Evolutionary conservation across 805 yeast genomes (phyloP), one percentile per base, ranked within the genome.

Genomic region (Maudiozyma serrabonitensis): DNA sequence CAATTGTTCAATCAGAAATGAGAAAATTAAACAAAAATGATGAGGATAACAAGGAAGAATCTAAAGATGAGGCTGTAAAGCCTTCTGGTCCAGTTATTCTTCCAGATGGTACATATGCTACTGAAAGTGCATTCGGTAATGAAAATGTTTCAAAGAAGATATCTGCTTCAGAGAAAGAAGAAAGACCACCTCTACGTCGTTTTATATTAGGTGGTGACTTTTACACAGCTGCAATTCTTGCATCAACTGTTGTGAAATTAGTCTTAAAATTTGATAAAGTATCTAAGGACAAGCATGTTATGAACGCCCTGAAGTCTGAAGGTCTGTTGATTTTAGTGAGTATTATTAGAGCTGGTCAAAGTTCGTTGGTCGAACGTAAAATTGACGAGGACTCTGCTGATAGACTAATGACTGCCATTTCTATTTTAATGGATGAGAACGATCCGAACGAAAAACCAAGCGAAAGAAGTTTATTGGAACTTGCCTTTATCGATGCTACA

Each of bases 71-170:
- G 18, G 57, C 66, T 34, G 39, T 38, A 23, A 74, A 71, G 38
- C 64, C 69, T 6, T 64, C 69, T 38, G 87, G 87, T 43, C 97
- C 97, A 19, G 82, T 84, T 52, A 83, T 93, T 51, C 75, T 93
- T 56, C 96, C 99, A n/a, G 99, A 93, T 70, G 99, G 99, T 58
- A 93, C 99, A 0, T 93, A 93, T 69, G 99, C 99, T 28, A 87
- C 96, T 41, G 99, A 93, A 69, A 84, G 84, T 15, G 70, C 80
- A 5, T 72, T 71, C 67, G 97, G 96, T 54, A 85, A 96, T 1
- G 87, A 86, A 64, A 95, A 95, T 23, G 81, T 93, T 25, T 95
- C 87, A 64, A 80, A 81, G 54, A 93, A 95, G 0, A 69, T 83
- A 50, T 80, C 86, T 6, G 64, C 75, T 11, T 70, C 69, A 28